Evolutionary conservation across 768 basidiomycete genomes (phyloP), one percentile per base, ranked within the genome.

Genomic region (Trametes villosa): DNA sequence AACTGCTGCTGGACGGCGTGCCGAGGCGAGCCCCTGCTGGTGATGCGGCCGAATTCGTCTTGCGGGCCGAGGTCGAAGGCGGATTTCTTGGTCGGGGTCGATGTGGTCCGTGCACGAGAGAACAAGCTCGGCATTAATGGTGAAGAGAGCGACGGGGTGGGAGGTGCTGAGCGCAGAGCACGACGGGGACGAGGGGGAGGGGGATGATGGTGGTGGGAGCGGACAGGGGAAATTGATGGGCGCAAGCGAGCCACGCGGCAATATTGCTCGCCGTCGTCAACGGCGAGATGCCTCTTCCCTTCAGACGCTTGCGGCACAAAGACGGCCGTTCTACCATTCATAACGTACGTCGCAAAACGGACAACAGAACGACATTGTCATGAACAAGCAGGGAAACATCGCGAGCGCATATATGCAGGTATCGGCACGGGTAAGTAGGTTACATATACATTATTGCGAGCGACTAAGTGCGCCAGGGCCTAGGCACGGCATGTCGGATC

Each of bases 91-190:
- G 27, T 64, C 51, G 84, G 76, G 2, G 83, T 82, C 22, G 88
- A 88, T 56, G 77, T 79, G 48, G 87, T 87, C 53, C 88, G 82
- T 63, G 85, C 71, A 67, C 88, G 84, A 72, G 88, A 88, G 76
- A 90, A 90, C 75, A 89, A 71, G 74, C 85, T 87, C 78, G 83
- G 87, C 88, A 90, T 89, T 76, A 81, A 73, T 63, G 58, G 53
- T 63, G 57, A 54, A 60, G 61, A 59, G 64, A 36, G 58, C 40
- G 54, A 57, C 62, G 49, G 55, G 53, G 41, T 27, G 47, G 56
- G 29, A 41, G 33, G 48, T 31, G 48, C 53, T 57, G 52, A 51
- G n/a, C n/a, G n/a, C n/a, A 53, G 62, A 63, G 57, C 52, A 58
- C 62, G 62, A 49, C 53, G 62, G 38, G 53, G 55, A 38, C 55